A percentile compares a stretch with the other conserved stretches of the same genome.
phyloP scores from a whole-genome alignment of 176 grass and related monocot species.

The Carex kokanica region DNA sequence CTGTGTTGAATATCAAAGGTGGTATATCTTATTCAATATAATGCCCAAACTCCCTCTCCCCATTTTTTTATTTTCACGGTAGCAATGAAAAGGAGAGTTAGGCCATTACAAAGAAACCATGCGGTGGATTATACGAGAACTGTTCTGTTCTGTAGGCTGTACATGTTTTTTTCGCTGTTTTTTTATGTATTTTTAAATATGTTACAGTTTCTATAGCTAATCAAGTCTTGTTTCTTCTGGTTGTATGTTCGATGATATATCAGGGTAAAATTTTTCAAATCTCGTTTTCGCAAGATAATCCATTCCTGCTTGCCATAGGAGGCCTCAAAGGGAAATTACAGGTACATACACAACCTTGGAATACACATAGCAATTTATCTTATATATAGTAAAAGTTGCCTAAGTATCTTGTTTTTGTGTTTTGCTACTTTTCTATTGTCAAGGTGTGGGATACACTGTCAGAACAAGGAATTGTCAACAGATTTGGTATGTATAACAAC shows the following conservation, averaged over 20 bases:
- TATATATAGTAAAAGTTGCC: not conserved
- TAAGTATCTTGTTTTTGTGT: not conserved
- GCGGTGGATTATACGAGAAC: not conserved
- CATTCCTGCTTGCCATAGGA: slow-evolving; percentile 31
- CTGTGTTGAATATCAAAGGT: not conserved
- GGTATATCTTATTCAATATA: not conserved
- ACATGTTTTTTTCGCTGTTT: not conserved
- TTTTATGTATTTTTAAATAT: not conserved
- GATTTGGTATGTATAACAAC: slow-evolving; percentile 19
- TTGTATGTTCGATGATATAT: not conserved
- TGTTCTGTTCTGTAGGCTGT: not conserved
- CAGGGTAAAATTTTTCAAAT: slow-evolving; percentile 21
- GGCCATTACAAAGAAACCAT: not conserved
- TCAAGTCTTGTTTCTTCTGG: not conserved
- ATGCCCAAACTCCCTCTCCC: not conserved
- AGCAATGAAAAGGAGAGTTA: not conserved
- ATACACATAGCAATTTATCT: not conserved
- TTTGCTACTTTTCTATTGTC: not conserved
- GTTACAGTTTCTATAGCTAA: not conserved
- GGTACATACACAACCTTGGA: slow-evolving; percentile 4
- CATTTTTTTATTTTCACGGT: not conserved
- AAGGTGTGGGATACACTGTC: slow-evolving; percentile 34
- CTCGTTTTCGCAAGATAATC: slow-evolving; percentile 30
- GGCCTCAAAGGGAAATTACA: slow-evolving; percentile 31
- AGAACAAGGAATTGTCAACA: slow-evolving; percentile 25